Base-by-base conservation (phyloP, 2,329 filamentous ascomycete species). In the Fonsecaea erecta region DNA sequence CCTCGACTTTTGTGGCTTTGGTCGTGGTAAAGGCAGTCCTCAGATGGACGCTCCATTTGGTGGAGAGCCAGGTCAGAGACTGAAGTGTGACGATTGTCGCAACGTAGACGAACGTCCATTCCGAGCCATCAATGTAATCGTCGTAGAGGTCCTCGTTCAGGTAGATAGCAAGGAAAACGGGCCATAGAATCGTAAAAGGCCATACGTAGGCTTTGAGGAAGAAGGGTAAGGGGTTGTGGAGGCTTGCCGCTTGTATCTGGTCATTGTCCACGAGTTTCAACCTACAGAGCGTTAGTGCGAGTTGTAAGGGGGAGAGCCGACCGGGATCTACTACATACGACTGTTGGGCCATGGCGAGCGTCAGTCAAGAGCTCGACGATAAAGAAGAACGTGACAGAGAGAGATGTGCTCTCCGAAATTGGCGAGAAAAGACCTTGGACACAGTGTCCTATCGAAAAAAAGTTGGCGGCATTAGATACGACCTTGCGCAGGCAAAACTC, bases 81-180 rank as follows among this genome's bases (percentile, higher is more conserved):
- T 99, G 96, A 63, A 90, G 75, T 11, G 93, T 97, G 77, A 96
- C 84, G 75, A 99, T 97, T 71, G 88, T 85, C 73, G 91, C 94
- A 71, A 90, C 86, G 88, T 92, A 99, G 68, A 99, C 92, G 76
- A 97, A 96, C 0, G 96, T 98, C 94, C 95, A 99, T 83, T 99
- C 95, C 72, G 90, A 88, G n/a, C 90, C 93, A 73, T 90, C 87
- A 70, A 99, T 96, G 81, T 98, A 89, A 75, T 89, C 90, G 71
- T 96, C 90, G 79, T 99, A 99, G 71, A 91, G 88, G 60, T 92
- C 89, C 67, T 88, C 84, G 24, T 88, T 90, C 60, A 96, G 87
- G 77, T 97, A 98, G 78, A 93, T 88, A 77, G 91, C 87, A 70
- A 97, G 86, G 79, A 98, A 98, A 73, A 90, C 81, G 59, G 96